These are phyloP conservation scores for Calvatia gigantea DNA, from an alignment of 768 basidiomycete species.

Conservation along the genomic window DNA sequence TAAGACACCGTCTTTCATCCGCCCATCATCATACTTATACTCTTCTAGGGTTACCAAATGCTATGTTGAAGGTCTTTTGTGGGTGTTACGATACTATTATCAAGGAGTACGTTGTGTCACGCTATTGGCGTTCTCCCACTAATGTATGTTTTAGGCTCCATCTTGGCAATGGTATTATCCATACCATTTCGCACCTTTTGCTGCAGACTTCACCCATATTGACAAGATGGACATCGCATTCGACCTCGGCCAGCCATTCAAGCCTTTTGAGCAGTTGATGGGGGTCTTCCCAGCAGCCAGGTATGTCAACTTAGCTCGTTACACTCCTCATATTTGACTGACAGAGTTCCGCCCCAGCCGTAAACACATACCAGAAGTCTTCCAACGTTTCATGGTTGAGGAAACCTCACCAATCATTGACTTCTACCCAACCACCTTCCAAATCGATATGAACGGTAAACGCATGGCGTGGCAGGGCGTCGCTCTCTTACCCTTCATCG, in stretches of 20 bases:
- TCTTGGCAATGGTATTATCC: conserved; percentile 99
- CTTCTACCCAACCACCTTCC: conserved; percentile 90
- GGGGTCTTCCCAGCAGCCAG: conserved; percentile 95
- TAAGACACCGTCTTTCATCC: conserved; percentile 33
- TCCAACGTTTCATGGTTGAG: conserved; percentile 86
- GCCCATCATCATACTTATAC: background rate
- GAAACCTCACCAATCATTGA: conserved; percentile 91
- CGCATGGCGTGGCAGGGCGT: conserved; percentile 99
- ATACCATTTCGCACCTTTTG: conserved; percentile 97
- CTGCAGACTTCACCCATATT: conserved; percentile 85
- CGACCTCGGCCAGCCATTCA: conserved; percentile 82
- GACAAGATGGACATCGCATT: conserved; percentile 79
- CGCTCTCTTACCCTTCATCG: conserved; percentile 94
- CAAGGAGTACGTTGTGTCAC: conserved; percentile 70
- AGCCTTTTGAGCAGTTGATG: conserved; percentile 97
- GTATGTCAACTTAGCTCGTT: conserved; percentile 34
- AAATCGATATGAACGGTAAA: conserved; percentile 99
- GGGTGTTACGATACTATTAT: conserved; percentile 98
- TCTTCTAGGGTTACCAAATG: conserved; percentile 61
- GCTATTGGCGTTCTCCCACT: conserved; percentile 12
- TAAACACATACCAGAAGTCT: conserved; percentile 80
- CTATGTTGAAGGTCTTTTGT: conserved; percentile 93
- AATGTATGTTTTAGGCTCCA: conserved; percentile 50
- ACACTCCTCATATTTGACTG: background rate
- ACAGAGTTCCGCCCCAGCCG: conserved; percentile 45